Base-by-base conservation (phyloP, 2,329 filamentous ascomycete genomes). In the Fusarium subtropicale region DNA sequence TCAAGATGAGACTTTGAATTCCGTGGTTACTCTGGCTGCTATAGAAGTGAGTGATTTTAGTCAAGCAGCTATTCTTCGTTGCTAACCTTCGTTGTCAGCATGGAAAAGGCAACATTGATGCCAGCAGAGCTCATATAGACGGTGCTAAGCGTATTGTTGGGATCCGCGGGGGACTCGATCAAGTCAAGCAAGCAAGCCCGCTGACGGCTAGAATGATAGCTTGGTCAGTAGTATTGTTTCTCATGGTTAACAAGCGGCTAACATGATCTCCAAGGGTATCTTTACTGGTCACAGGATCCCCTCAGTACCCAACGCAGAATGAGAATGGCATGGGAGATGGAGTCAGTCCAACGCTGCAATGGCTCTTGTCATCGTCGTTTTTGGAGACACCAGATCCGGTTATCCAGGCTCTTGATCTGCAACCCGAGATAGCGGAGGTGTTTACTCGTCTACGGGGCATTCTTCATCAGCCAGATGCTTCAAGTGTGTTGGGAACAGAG, bases 21-120 rank as follows among this genome's bases (percentile, higher is more conserved):
- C 86, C 0, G 84, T 88, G 10, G 82, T 88, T 42, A 88, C 86
- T 0, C 71, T 88, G 60, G 86, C 86, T 12, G 83, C 86, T 1
- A 88, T 88, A 47, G 86, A 88, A 73, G 86, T 87, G 66, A 79
- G 79, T 41, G 5, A 6, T 20, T n/a, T 6, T 16, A 10, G 6
- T 5, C 4, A 2, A 18, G 11, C 2, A 34, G 3, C 22, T 6
- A 12, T 10, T 11, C 1, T 6, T 3, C 2, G 9, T 16, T 13
- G 13, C 47, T 71, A 16, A 73, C 47, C 13, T 4, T 24, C 8
- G 10, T 3, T 4, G 2, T 2, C 39, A 87, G 84, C 83, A 81
- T 63, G 85, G 85, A n/a, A 87, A 87, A 63, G 84, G 85, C 0
- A 86, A 87, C 33, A 71, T 77, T 1, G 68, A 79, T 18, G 71